These are phyloP conservation scores for Stipa capillata DNA, from an alignment of 176 grass and related monocot genomes.

Conservation along the genomic window DNA sequence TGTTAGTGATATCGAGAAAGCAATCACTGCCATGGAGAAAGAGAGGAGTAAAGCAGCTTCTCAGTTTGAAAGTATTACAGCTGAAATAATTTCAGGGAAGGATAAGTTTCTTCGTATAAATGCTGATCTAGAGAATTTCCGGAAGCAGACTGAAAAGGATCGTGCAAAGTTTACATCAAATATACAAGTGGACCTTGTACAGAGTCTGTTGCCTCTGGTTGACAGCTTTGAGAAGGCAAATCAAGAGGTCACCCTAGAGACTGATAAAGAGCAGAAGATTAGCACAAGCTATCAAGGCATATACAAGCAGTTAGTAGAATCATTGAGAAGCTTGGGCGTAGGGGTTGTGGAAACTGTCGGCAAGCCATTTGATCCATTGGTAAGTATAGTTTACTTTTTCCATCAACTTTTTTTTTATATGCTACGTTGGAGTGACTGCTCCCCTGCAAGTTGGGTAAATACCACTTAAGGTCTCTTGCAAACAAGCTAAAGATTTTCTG, in stretches of 20 bases:
- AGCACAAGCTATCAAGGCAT: constrained; percentile 68
- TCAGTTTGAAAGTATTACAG: constrained; percentile 42
- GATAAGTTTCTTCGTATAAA: constrained; percentile 72
- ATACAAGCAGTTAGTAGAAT: constrained; percentile 89
- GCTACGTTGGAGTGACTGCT: neutral
- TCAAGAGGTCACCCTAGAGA: constrained; percentile 47
- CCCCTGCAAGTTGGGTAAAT: neutral
- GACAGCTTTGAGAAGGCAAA: constrained; percentile 89
- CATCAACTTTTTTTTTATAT: neutral
- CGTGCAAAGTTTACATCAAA: constrained; percentile 75
- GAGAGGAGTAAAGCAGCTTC: constrained; percentile 46
- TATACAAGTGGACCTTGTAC: constrained; percentile 68
- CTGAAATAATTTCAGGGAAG: constrained; percentile 63
- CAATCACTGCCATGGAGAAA: constrained; percentile 49
- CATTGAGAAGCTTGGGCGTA: constrained; percentile 81
- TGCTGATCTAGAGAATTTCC: constrained; percentile 96
- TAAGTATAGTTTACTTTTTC: constrained; percentile 35
- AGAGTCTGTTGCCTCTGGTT: constrained; percentile 38
- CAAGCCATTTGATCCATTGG: constrained; percentile 93
- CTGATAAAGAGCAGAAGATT: constrained; percentile 69
- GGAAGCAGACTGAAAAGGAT: constrained; percentile 82
- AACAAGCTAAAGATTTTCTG: neutral
- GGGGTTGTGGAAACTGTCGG: constrained; percentile 80
- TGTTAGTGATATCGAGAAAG: constrained; percentile 51
- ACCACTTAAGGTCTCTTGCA: neutral